Base-by-base conservation (phyloP, 2,329 filamentous ascomycete species). In the Fusarium drepaniforme region DNA sequence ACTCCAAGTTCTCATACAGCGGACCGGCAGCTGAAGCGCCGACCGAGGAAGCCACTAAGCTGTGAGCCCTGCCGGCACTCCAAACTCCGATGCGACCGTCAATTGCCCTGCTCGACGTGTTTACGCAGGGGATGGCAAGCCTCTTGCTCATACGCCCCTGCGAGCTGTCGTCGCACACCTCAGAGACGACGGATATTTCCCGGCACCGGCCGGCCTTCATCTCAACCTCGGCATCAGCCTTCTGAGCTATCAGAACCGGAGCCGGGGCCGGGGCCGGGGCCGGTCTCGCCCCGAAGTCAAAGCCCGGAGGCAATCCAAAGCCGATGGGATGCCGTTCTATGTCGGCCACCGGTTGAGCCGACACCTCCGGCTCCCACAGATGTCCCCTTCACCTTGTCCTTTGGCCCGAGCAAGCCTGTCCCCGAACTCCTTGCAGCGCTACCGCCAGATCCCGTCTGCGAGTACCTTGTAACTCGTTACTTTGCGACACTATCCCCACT, bases 21-120 rank as follows among this genome's bases (percentile, higher is more conserved):
- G 4, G 40, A 49, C 8, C 15, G 40, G 6, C 59, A 49, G 4
- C 9, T 21, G 28, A 62, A 62, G 28, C 59, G 63, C 35, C 38
- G 61, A 15, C 15, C 61, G 13, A 49, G 70, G n/a, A 64, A 75
- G 66, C 69, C 63, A 2, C 38, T 71, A 12, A 73, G 66, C 38
- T 75, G 73, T 60, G 68, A 73, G 33, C 63, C 67, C 9, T 75
- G 73, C 28, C 51, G 73, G 25, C 58, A 66, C 23, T 68, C 67
- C 23, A 75, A 75, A 42, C 68, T 71, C n/a, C 62, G 64, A 56
- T 75, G 73, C 56, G 71, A 75, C 35, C 73, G 73, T 49, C 67
- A 67, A 42, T 40, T 67, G 16, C 73, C 73, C 15, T 75, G 73
- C 49, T 42, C 30, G 25, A 66, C 73, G 1, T 75, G 73, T 16